Conservation (phyloP, 805 yeast species). For the Wickerhamiella occidentalis region DNA sequence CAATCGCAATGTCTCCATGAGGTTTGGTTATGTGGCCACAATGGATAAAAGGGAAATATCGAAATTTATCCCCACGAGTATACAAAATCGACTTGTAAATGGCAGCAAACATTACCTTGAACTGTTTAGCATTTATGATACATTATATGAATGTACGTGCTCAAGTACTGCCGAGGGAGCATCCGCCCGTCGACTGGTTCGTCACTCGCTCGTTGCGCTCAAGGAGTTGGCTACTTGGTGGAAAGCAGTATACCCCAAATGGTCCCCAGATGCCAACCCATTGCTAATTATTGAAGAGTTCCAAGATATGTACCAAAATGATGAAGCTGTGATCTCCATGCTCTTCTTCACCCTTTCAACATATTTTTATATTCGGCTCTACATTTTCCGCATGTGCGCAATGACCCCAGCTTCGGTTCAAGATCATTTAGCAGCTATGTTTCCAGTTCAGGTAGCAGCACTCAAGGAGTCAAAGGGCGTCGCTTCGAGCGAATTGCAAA, state of each 20-base stretch:
- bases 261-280: not conserved
- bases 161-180: not conserved
- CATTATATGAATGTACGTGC: not conserved
- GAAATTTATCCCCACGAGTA: not conserved
- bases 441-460: constrained; percentile 1
- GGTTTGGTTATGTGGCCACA: not conserved
- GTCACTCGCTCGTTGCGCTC: not conserved
- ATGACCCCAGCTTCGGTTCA: not conserved
- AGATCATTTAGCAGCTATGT: constrained; percentile 4
- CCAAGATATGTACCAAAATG: not conserved
- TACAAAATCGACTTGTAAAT: not conserved
- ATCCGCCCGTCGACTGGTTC: not conserved
- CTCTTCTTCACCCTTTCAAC: not conserved
- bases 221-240: constrained; percentile 5
- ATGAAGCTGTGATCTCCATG: not conserved
- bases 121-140: not conserved
- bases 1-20: constrained; percentile 1
- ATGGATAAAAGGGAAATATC: constrained; percentile 1
- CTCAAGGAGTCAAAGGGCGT: not conserved
- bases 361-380: not conserved
- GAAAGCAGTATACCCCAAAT: not conserved
- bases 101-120: not conserved
- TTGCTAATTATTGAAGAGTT: not conserved
- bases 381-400: constrained; percentile 2
- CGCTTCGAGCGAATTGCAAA: not conserved